Conservation (phyloP, 306 rosid species). For the Urtica urens region DNA sequence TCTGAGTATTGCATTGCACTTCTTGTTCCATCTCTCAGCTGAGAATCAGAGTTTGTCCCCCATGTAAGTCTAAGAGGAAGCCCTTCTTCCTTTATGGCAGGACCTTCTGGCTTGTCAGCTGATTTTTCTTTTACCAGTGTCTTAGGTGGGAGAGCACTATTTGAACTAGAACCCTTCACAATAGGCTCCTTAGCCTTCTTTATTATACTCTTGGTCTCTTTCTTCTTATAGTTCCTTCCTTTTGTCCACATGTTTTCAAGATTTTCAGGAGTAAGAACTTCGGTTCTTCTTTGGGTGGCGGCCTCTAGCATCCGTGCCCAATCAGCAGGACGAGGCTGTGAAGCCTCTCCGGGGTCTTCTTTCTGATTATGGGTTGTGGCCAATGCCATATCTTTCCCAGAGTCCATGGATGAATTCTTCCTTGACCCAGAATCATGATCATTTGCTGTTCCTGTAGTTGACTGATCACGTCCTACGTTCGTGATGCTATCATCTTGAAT, state of each 20-base stretch:
- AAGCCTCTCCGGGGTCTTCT: conserved; percentile 35
- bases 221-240: conserved; percentile 81
- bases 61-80: conserved; percentile 14
- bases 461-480: conserved; percentile 28
- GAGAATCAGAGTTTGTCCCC: conserved; percentile 26
- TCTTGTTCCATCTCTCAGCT: conserved; percentile 27
- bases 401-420: conserved; percentile 32
- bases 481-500: conserved; percentile 33
- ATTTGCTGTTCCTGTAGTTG: conserved; percentile 28
- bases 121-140: conserved; percentile 31
- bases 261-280: conserved; percentile 93
- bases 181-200: conserved; percentile 36
- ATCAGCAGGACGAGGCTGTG: conserved; percentile 43
- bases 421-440: conserved; percentile 34
- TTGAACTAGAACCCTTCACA: conserved; percentile 25
- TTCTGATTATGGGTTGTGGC: conserved; percentile 28
- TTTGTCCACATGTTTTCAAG: conserved; percentile 99
- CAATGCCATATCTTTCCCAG: conserved; percentile 29
- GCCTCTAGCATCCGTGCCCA: conserved; percentile 79
- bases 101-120: conserved; percentile 25
- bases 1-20: conserved; percentile 23
- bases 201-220: conserved; percentile 48
- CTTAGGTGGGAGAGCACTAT: conserved; percentile 21
- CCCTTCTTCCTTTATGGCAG: conserved; percentile 31
- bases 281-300: conserved; percentile 87